A percentile compares a stretch with the other conserved stretches of the same genome.
phyloP scores from a whole-genome alignment of 495 filamentous ascomycete genomes.

The Lichenothelia convexa region DNA sequence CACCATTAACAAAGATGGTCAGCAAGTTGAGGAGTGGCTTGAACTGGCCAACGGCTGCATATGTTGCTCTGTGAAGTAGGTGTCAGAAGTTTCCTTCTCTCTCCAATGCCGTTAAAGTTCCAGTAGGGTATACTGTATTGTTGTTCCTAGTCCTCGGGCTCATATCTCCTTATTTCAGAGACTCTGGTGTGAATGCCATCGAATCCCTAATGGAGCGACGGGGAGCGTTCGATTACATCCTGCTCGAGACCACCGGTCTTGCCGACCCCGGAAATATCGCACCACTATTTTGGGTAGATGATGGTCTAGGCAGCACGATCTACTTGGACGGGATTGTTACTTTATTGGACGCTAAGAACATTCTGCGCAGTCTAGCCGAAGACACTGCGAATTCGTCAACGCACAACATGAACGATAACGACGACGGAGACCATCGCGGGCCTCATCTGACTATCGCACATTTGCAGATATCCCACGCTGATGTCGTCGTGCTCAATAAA shows the following conservation, averaged over 20 bases:
- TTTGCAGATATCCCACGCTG: slow-evolving; percentile 92
- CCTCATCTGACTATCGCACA: slow-evolving; percentile 75
- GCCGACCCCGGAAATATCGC: slow-evolving; percentile 94
- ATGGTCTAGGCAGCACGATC: slow-evolving; percentile 80
- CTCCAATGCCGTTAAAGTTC: neutral
- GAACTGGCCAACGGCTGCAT: slow-evolving; percentile 94
- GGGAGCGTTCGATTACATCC: slow-evolving; percentile 91
- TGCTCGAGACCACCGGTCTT: slow-evolving; percentile 89
- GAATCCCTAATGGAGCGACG: slow-evolving; percentile 91
- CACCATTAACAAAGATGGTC: slow-evolving; percentile 67
- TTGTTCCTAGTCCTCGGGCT: no score
- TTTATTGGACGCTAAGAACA: slow-evolving; percentile 87
- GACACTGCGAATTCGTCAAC: slow-evolving; percentile 31
- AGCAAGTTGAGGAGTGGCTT: slow-evolving; percentile 85
- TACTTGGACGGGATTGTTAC: slow-evolving; percentile 96
- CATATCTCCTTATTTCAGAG: slow-evolving; percentile 30
- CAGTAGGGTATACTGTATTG: no score
- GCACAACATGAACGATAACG: slow-evolving; percentile 17
- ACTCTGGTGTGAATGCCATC: slow-evolving; percentile 78
- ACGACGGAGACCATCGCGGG: slow-evolving; percentile 36
- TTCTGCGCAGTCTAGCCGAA: slow-evolving; percentile 63
- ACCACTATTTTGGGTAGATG: slow-evolving; percentile 93
- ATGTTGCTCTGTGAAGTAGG: slow-evolving; percentile 91
- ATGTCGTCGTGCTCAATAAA: slow-evolving; percentile 90
- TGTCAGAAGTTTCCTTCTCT: neutral